Conservation (phyloP, 495 filamentous ascomycete genomes). For the Neurospora africana region DNA sequence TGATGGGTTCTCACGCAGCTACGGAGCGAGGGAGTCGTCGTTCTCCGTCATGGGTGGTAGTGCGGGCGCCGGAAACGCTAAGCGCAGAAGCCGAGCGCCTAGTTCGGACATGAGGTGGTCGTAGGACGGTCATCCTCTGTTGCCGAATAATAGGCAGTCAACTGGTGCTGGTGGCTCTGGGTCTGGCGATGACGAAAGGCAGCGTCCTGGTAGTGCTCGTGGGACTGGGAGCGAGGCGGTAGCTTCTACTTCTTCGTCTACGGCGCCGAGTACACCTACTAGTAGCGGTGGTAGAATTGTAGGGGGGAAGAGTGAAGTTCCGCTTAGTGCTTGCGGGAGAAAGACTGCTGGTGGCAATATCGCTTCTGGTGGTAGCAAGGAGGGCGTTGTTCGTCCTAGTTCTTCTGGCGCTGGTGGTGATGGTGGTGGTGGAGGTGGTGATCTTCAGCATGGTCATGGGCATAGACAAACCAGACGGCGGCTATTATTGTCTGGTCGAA, state of each 20-base stretch:
- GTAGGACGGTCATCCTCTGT: slow-evolving; percentile 11
- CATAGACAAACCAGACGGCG: not conserved
- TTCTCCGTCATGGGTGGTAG: slow-evolving; percentile 3
- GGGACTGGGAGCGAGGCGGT: not conserved
- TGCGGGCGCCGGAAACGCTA: slow-evolving; percentile 8
- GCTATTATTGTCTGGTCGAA: not conserved
- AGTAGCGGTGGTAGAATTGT: not conserved
- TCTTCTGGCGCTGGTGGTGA: not conserved
- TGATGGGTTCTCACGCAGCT: not conserved
- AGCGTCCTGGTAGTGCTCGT: not conserved
- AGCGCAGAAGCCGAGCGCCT: slow-evolving; percentile 15
- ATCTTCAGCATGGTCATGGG: not conserved
- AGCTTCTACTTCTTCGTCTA: not conserved
- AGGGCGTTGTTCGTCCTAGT: not conserved
- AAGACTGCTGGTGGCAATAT: not conserved
- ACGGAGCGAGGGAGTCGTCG: not conserved
- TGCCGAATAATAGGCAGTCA: not conserved
- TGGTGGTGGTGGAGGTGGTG: not conserved
- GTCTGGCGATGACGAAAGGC: not conserved
- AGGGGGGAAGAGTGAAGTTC: not conserved
- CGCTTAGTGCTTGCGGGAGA: not conserved
- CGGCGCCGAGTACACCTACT: not conserved
- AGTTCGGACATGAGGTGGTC: slow-evolving; percentile 24
- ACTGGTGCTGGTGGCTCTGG: not conserved
- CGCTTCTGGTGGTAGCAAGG: not conserved